Evolutionary conservation across 805 yeast species (phyloP), one percentile per base, ranked within the genome.

Genomic region (Debaryomyces tyrocola): DNA sequence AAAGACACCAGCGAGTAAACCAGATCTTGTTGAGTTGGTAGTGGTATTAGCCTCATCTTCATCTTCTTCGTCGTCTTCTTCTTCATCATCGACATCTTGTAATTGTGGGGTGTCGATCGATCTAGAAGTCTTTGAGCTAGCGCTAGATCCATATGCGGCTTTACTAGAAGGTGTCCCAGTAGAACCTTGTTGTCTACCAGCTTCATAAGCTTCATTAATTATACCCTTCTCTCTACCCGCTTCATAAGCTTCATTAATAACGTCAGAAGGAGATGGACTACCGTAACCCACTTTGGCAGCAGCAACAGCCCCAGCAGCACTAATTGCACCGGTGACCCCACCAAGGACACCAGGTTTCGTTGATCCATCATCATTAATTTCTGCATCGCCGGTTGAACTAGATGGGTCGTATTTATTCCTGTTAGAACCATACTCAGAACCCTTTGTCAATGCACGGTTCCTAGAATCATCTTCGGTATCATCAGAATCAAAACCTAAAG

Each of bases 271-370:
- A 33, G 45, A 36, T 3, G 44, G 8, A 9, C 33, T 36, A n/a
- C 50, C 58, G 41, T 47, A 54, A 6, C 60, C 60, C 17, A 56
- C 49, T 17, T 57, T 55, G 5, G 54, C 50, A 27, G 60, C 58
- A n/a, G 60, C 58, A 6, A 49, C 53, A 34, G 54, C 60, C 9
- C 58, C 60, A 14, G 51, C 57, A n/a, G 61, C 52, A 4, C 57
- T 57, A 34, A 56, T 46, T 14, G 55, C 49, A 20, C 50, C 55
- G 10, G 35, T 42, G 27, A 53, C 55, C 14, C 58, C 58, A n/a
- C 49, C 59, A 12, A 54, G 47, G n/a, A 42, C 14, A 20, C 53
- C 56, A 11, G 51, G 54, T 20, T 45, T 41, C 4, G 29, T 11
- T 9, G 51, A 17, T 5, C 48, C 52, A 21, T 40, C 45, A 15